These are phyloP conservation scores for Phytophthora colocasiae DNA, from an alignment of 352 stramenopile species.

Conservation along the genomic window DNA sequence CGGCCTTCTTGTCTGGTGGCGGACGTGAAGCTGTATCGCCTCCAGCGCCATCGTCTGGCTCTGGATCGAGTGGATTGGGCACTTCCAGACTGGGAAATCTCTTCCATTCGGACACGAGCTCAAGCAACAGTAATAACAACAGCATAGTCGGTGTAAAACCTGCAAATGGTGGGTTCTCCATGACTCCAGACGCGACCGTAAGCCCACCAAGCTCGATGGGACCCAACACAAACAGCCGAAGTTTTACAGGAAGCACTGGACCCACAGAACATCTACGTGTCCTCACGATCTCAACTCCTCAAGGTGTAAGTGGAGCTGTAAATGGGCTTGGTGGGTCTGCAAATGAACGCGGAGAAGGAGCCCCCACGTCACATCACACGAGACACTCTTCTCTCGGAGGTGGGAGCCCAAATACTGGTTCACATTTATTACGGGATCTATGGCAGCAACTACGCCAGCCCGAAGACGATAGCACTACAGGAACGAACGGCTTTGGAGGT, in stretches of 20 bases:
- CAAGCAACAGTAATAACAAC: slow-evolving; percentile 21
- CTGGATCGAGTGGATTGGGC: slow-evolving; percentile 21
- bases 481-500: slow-evolving; percentile 26
- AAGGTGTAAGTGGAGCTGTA: slow-evolving; percentile 18
- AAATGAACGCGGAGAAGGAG: slow-evolving; percentile 30
- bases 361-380: slow-evolving; percentile 25
- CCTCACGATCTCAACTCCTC: slow-evolving; percentile 39
- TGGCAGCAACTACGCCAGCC: slow-evolving; percentile 81
- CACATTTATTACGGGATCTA: slow-evolving; percentile 77
- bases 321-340: slow-evolving; percentile 22
- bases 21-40: slow-evolving; percentile 30
- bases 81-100: slow-evolving; percentile 49
- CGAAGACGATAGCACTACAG: slow-evolving; percentile 54
- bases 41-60: slow-evolving; percentile 27
- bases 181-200: slow-evolving; percentile 14
- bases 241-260: slow-evolving; percentile 22
- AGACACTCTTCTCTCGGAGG: slow-evolving; percentile 42
- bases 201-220: slow-evolving; percentile 40
- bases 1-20: slow-evolving; percentile 24
- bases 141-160: slow-evolving; percentile 6
- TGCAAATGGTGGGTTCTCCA: slow-evolving; percentile 13
- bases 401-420: slow-evolving; percentile 46
- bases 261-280: slow-evolving; percentile 35
- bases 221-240: slow-evolving; percentile 24
- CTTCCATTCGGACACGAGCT: slow-evolving; percentile 48